Base-by-base conservation (phyloP, 2,329 filamentous ascomycete species). In the Sporothrix humicola region DNA sequence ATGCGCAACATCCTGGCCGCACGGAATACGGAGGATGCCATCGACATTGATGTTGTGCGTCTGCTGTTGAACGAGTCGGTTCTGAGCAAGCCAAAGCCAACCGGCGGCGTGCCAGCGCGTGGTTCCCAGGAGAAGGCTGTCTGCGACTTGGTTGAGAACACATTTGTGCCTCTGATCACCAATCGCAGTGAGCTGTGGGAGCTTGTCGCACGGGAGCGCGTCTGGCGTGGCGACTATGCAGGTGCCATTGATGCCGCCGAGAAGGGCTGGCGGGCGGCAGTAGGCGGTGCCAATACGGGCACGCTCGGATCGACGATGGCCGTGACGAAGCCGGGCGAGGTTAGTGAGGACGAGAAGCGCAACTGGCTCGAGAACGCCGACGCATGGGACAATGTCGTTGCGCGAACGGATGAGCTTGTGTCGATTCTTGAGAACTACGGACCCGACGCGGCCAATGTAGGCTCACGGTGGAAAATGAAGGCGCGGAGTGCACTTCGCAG, bases 381-480 rank as follows among this genome's bases (percentile, higher is more conserved):
- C 59, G 87, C 87, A 20, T 97, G 93, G 93, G 84, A 89, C 74
- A 85, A 86, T 0, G 89, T 97, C 4, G 93, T 97, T 2, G 86
- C 89, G 75, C 89, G 93, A 70, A 98, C 96, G 0, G 89, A 94
- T 73, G 90, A 93, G 79, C 82, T 98, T 58, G 93, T 96, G 0
- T 91, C 93, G 76, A 89, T 92, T 70, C 93, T 98, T 82, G 93
- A 96, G 82, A 94, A 91, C 80, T 90, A 94, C 77, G 93, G 93
- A 0, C 83, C 85, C 0, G 86, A 88, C 76, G 86, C 90, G 23
- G 89, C 90, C 75, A 79, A 89, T 44, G 90, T 98, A 2, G 93
- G 93, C 1, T 88, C 87, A 74, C 91, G 91, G 78, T 99, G 96
- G 96, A 92, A 89, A 81, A 93, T 93, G 76, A 98, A 97, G 87